A percentile compares a stretch with the other conserved stretches of the same genome.
These are phyloP conservation scores for Pleurotus tuoliensis DNA, from an alignment of 768 basidiomycete species.

Conservation along the genomic window DNA sequence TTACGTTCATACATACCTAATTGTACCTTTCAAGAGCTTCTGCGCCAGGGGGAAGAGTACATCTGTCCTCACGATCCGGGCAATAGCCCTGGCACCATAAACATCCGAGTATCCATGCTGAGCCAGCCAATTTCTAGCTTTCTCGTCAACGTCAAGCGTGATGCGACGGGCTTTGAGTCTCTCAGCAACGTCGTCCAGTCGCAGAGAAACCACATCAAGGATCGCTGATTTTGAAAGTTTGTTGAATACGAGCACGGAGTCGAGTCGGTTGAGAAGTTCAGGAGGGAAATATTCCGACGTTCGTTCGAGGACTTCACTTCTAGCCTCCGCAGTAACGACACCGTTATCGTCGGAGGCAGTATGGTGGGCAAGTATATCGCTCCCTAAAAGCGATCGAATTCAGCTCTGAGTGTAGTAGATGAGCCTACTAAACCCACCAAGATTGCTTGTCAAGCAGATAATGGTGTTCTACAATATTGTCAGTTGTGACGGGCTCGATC, in stretches of 20 bases:
- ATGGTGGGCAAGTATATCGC: slow-evolving; percentile 69
- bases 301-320: slow-evolving; percentile 64
- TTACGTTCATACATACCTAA: slow-evolving; percentile 44
- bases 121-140: slow-evolving; percentile 66
- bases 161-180: slow-evolving; percentile 66
- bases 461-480: slow-evolving; percentile 69
- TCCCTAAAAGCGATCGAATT: slow-evolving; percentile 25
- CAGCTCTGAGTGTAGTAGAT: not conserved
- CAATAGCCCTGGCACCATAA: slow-evolving; percentile 87
- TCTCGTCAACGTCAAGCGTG: slow-evolving; percentile 61
- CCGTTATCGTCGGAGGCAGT: slow-evolving; percentile 63
- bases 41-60: slow-evolving; percentile 82
- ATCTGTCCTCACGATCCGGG: slow-evolving; percentile 77
- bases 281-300: slow-evolving; percentile 84
- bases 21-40: slow-evolving; percentile 74
- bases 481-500: not conserved
- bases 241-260: slow-evolving; percentile 88
- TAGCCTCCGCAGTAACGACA: slow-evolving; percentile 56
- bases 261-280: slow-evolving; percentile 85
- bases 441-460: slow-evolving; percentile 85
- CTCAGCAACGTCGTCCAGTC: slow-evolving; percentile 68
- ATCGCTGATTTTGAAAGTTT: slow-evolving; percentile 75
- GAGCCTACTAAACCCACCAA: slow-evolving; percentile 41
- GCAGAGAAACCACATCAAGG: slow-evolving; percentile 72
- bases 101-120: slow-evolving; percentile 76